Conservation (phyloP, 768 basidiomycete genomes). For the Russula sp. region DNA sequence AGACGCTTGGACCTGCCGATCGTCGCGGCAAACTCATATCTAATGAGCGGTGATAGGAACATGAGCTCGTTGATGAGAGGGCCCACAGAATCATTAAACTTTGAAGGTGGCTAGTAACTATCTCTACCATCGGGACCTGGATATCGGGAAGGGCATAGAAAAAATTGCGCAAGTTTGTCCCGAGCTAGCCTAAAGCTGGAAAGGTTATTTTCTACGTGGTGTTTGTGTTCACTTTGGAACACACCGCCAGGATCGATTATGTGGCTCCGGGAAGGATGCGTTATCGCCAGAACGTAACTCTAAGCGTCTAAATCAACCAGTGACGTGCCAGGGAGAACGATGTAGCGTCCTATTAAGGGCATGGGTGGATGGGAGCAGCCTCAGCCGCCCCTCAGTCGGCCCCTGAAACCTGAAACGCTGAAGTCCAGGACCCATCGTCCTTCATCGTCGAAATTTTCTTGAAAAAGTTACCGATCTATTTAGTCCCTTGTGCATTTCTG, state of each 20-base stretch:
- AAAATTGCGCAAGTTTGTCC: not conserved
- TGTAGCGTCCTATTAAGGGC: too few relatives aligned
- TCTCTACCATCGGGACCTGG: slow-evolving; percentile 1
- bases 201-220: not conserved
- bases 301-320: slow-evolving; percentile 1
- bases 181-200: not conserved
- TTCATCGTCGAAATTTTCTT: too few relatives aligned
- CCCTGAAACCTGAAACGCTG: too few relatives aligned
- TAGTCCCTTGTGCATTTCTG: too few relatives aligned
- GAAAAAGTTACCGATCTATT: too few relatives aligned
- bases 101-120: not conserved
- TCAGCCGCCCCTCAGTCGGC: too few relatives aligned
- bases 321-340: not conserved
- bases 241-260: slow-evolving; percentile 3
- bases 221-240: not conserved
- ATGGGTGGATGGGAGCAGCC: too few relatives aligned
- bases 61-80: not conserved
- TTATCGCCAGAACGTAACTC: not conserved
- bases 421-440: too few relatives aligned
- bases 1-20: slow-evolving; percentile 1
- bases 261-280: not conserved
- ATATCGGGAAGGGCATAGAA: not conserved
- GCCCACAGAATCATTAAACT: not conserved
- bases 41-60: not conserved
- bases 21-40: slow-evolving; percentile 12